Percentiles rank a stretch among this genome's conserved stretches.
Conservation (phyloP, 2,329 filamentous ascomycete genomes). For the Diaporthe sp. region DNA sequence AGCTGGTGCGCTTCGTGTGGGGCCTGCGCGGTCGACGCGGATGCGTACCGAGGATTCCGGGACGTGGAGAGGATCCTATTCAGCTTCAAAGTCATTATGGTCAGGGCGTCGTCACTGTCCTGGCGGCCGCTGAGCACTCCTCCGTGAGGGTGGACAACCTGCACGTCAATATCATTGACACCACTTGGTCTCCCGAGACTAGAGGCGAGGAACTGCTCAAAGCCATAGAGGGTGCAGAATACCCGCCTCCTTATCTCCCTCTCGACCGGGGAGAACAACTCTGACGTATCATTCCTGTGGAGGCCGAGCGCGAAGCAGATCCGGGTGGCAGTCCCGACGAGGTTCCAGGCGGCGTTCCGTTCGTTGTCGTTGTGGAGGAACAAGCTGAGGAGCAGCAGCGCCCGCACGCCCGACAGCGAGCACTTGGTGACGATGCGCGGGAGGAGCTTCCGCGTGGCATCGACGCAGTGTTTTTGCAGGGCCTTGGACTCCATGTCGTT, state of each 20-base stretch:
- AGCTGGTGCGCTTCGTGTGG: conserved; percentile 41
- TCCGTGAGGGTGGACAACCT: conserved; percentile 50
- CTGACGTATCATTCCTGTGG: conserved; percentile 50
- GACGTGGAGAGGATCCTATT: conserved; percentile 49
- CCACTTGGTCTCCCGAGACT: conserved; percentile 54
- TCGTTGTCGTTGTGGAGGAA: conserved; percentile 57
- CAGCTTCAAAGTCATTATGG: conserved; percentile 50
- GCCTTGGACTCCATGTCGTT: conserved; percentile 47
- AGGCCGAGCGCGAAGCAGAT: conserved; percentile 52
- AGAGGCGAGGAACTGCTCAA: conserved; percentile 55
- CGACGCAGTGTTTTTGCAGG: conserved; percentile 46
- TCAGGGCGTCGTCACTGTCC: conserved; percentile 47
- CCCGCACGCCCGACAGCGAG: conserved; percentile 51
- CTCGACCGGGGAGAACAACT: conserved; percentile 51
- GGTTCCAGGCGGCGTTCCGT: conserved; percentile 55
- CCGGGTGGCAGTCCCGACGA: conserved; percentile 51
- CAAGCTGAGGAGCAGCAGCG: conserved; percentile 50
- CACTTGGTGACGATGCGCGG: conserved; percentile 51
- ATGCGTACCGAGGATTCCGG: conserved; percentile 41
- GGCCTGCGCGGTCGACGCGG: conserved; percentile 6
- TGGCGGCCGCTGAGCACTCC: conserved; percentile 46
- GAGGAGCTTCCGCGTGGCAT: conserved; percentile 46
- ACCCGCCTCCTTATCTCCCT: conserved; percentile 53
- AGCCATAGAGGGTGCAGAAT: conserved; percentile 54
- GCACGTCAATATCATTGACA: conserved; percentile 53